Conservation (phyloP, 2,329 filamentous ascomycete genomes). For the Colletotrichum kahawae region DNA sequence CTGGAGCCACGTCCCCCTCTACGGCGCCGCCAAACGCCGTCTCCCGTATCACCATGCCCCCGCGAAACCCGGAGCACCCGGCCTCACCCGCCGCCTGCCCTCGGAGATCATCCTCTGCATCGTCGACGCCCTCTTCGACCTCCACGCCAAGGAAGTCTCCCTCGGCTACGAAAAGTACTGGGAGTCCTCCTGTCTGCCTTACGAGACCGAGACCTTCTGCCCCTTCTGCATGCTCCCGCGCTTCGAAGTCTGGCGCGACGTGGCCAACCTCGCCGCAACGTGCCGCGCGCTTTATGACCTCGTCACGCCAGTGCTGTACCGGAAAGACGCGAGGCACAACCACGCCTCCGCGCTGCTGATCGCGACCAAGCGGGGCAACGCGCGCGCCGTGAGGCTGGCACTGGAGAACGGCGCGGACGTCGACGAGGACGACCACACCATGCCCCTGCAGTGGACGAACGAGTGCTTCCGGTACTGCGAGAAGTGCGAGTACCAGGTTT, state of each 20-base stretch:
- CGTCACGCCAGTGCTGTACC: constrained; percentile 12
- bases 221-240: constrained; percentile 21
- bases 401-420: constrained; percentile 38
- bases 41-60: not conserved
- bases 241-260: constrained; percentile 17
- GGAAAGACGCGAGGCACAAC: constrained; percentile 3
- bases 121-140: constrained; percentile 14
- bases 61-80: not conserved
- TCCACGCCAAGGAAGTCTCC: constrained; percentile 4
- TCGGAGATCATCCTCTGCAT: constrained; percentile 19
- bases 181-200: constrained; percentile 18
- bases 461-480: constrained; percentile 16
- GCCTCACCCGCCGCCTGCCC: not conserved
- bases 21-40: not conserved
- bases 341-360: constrained; percentile 14
- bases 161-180: constrained; percentile 19
- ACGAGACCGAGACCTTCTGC: constrained; percentile 10
- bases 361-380: constrained; percentile 9
- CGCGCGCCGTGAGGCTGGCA: constrained; percentile 26
- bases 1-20: constrained; percentile 19
- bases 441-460: constrained; percentile 20
- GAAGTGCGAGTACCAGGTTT: constrained; percentile 19
- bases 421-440: constrained; percentile 31
- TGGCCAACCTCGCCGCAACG: constrained; percentile 13
- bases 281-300: constrained; percentile 9